Percentiles rank a stretch among this genome's conserved stretches.
phyloP scores from a whole-genome alignment of 179 eudicot species.

The Spergularia azorica region DNA sequence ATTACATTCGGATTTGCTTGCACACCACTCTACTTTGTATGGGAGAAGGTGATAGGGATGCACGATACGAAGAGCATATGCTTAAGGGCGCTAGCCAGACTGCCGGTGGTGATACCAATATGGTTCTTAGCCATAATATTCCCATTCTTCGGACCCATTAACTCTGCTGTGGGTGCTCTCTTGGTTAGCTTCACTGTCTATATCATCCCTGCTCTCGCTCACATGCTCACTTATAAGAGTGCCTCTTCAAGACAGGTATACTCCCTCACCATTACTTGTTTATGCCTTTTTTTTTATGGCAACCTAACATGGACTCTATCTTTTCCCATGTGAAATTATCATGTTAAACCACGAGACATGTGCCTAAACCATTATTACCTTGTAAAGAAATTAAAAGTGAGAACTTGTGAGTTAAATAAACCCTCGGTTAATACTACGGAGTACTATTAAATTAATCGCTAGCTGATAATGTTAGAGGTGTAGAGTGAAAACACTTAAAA shows the following conservation, averaged over 20 bases:
- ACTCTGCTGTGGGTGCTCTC: constrained; percentile 89
- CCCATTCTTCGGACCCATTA: constrained; percentile 93
- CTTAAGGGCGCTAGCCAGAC: constrained; percentile 74
- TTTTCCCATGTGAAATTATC: constrained; percentile 3
- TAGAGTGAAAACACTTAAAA: too few relatives aligned
- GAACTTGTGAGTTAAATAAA: too few relatives aligned
- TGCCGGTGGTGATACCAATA: constrained; percentile 92
- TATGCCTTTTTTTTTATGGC: neutral
- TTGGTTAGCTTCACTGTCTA: constrained; percentile 92
- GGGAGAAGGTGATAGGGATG: constrained; percentile 95
- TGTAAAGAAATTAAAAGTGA: too few relatives aligned
- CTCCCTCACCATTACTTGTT: constrained; percentile 1
- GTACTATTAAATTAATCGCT: too few relatives aligned
- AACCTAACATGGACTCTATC: neutral
- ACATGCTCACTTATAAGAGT: constrained; percentile 79
- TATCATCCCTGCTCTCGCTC: constrained; percentile 84
- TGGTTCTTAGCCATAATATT: constrained; percentile 93
- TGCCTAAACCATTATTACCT: neutral
- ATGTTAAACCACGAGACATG: neutral
- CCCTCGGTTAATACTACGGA: too few relatives aligned
- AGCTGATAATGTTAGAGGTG: too few relatives aligned
- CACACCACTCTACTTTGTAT: constrained; percentile 87
- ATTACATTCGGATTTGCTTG: constrained; percentile 93
- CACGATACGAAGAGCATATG: constrained; percentile 82
- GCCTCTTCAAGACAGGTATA: constrained; percentile 84